Evolutionary conservation across 805 yeast genomes (phyloP).

Genomic region (Pichia manshurica): DNA sequence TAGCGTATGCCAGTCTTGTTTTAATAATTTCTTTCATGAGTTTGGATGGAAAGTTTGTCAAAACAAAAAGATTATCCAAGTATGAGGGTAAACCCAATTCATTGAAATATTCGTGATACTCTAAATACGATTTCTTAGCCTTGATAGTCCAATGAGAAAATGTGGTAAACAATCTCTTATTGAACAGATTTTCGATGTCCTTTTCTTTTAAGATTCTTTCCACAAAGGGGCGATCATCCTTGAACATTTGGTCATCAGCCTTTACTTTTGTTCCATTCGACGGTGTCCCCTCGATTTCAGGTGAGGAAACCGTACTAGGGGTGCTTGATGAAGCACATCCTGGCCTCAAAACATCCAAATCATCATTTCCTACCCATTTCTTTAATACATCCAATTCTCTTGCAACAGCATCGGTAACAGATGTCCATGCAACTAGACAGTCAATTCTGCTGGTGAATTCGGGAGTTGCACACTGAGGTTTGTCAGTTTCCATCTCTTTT

Average conservation of each 20-base stretch:
- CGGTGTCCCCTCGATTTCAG: neutral
- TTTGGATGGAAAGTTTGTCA: slow-evolving; percentile 72
- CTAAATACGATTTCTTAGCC: slow-evolving; percentile 65
- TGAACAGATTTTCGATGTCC: slow-evolving; percentile 66
- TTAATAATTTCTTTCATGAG: slow-evolving; percentile 73
- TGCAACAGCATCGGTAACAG: slow-evolving; percentile 63
- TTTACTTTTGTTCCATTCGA: neutral
- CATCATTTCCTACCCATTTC: slow-evolving; percentile 82
- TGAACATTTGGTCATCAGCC: slow-evolving; percentile 34
- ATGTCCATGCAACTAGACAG: slow-evolving; percentile 79
- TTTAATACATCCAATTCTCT: slow-evolving; percentile 55
- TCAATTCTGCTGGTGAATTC: slow-evolving; percentile 64
- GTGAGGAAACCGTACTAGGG: neutral
- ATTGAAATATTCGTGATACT: slow-evolving; percentile 55
- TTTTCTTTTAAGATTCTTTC: slow-evolving; percentile 79
- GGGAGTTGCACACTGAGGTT: slow-evolving; percentile 60
- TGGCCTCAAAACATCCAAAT: slow-evolving; percentile 53
- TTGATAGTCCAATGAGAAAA: slow-evolving; percentile 79
- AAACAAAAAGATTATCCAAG: slow-evolving; percentile 54
- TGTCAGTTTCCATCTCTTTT: slow-evolving; percentile 72
- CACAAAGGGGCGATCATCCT: slow-evolving; percentile 68
- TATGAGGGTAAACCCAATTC: slow-evolving; percentile 70
- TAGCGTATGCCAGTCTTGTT: slow-evolving; percentile 70
- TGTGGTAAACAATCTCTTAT: slow-evolving; percentile 58
- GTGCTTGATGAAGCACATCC: neutral